A percentile compares a stretch with the other conserved stretches of the same genome.
Conservation (phyloP, 805 yeast genomes). For the Dipodascus geniculatus region DNA sequence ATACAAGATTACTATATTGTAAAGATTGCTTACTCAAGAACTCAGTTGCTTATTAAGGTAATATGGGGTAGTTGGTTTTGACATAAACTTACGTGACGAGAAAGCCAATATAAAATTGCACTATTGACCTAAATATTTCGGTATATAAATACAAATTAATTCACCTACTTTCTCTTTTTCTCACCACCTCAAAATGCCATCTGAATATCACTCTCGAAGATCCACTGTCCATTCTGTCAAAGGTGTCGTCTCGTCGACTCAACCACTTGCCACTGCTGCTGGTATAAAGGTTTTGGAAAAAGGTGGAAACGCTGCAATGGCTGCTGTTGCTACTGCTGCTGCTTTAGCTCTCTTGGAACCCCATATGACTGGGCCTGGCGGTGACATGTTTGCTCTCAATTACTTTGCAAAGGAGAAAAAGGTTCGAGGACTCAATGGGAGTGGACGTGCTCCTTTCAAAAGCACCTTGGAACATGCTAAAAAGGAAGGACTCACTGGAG, state of each 20-base stretch:
- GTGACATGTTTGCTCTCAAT: slow-evolving; percentile 43
- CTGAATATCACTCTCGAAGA: slow-evolving; percentile 43
- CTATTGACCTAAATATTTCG: too few relatives aligned
- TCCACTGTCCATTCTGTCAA: slow-evolving; percentile 63
- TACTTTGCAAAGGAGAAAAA: slow-evolving; percentile 38
- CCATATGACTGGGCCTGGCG: slow-evolving; percentile 31
- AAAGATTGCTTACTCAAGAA: too few relatives aligned
- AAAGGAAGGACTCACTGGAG: slow-evolving; percentile 34
- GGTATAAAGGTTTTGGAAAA: slow-evolving; percentile 50
- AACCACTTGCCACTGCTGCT: slow-evolving; percentile 67
- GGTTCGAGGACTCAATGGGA: slow-evolving; percentile 62
- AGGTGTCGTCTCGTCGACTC: slow-evolving; percentile 67
- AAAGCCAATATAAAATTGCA: too few relatives aligned
- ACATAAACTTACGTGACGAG: too few relatives aligned
- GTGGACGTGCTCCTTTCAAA: slow-evolving; percentile 54
- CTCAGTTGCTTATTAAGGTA: too few relatives aligned
- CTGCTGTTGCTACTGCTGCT: slow-evolving; percentile 33
- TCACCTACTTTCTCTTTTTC: not conserved
- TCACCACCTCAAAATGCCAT: not conserved
- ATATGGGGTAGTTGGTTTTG: not conserved
- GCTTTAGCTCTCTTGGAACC: slow-evolving; percentile 29
- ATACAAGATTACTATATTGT: not conserved
- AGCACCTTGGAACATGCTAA: slow-evolving; percentile 38
- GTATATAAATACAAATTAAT: too few relatives aligned
- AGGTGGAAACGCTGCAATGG: slow-evolving; percentile 54